A percentile compares a stretch with the other conserved stretches of the same genome.
Conservation (phyloP, 345 rosid species). For the Turnera subulata region DNA sequence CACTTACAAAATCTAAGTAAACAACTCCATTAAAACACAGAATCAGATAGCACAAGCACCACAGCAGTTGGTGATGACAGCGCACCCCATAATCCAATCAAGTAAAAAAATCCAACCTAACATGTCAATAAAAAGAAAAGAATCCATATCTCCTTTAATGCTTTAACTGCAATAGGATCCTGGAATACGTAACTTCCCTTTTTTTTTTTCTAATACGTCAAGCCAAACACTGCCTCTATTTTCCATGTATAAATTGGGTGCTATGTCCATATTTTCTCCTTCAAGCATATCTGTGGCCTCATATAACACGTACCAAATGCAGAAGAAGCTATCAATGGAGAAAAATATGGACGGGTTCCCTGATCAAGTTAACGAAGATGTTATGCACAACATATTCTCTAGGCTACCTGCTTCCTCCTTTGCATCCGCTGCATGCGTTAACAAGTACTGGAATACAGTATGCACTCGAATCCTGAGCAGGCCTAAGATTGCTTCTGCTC, state of each 20-base stretch:
- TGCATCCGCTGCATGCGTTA: constrained; percentile 50
- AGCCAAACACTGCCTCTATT: background rate
- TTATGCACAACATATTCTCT: constrained; percentile 35
- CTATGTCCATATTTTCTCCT: background rate
- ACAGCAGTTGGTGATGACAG: background rate
- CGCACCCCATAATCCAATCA: constrained; percentile 9
- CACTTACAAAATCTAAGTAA: constrained; percentile 5
- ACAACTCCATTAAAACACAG: background rate
- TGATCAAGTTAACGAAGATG: constrained; percentile 27
- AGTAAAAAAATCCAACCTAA: constrained; percentile 11
- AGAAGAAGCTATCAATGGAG: background rate
- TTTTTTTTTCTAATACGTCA: constrained; percentile 6
- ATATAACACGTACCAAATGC: background rate
- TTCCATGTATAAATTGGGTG: background rate
- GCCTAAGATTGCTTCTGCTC: constrained; percentile 57
- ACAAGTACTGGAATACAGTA: constrained; percentile 39
- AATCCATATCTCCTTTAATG: constrained; percentile 17
- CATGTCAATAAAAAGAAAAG: constrained; percentile 7
- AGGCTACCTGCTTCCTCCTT: constrained; percentile 48
- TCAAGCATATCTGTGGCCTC: too few species aligned
- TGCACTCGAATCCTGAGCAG: constrained; percentile 38
- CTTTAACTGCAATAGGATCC: constrained; percentile 14
- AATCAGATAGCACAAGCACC: background rate
- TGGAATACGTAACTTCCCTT: background rate
- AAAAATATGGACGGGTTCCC: constrained; percentile 7